Evolutionary conservation across 2,329 filamentous ascomycete species (phyloP), one percentile per base, ranked within the genome.

Genomic region (Hypoxylon sp.): DNA sequence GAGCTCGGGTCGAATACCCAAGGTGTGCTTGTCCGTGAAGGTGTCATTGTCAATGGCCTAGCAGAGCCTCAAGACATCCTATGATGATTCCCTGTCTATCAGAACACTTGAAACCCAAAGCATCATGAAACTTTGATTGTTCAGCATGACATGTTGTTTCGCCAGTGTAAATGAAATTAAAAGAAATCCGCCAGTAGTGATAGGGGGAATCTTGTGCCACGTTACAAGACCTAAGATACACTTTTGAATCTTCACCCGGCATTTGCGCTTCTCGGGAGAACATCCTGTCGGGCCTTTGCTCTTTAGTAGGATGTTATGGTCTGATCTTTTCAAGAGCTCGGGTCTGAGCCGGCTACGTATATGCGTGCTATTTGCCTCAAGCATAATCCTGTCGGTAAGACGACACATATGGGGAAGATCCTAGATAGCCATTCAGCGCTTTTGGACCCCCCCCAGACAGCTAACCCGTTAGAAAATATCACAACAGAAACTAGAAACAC

Each of bases 211-310:
- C 68, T 68, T 64, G 61, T 77, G 66, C 65, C 61, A 77, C 75
- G 74, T 76, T 76, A 74, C 75, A 73, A 68, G 54, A 65, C 53
- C 40, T 27, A 55, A 61, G 73, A 61, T 72, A 69, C 64, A 69
- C 54, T 64, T 67, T 58, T 61, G 37, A 70, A 72, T 57, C 56
- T 56, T 64, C 61, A 65, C 59, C 69, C 71, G 71, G 73, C 71
- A 72, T 73, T 74, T 73, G 64, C 61, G 54, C 60, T 40, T 54
- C 42, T 60, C 58, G 30, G 40, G 57, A 27, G 40, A 42, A 54
- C 46, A 50, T 22, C 55, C 40, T 64, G 64, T 46, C 65, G 49
- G 44, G 60, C 27, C 49, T 31, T 58, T 51, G 50, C 59, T 60
- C 53, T 54, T 6, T 55, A 30, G 17, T 51, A 71, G 33, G 51